Base-by-base conservation (phyloP, 2,329 filamentous ascomycete genomes). In the Alternaria burnsii region DNA sequence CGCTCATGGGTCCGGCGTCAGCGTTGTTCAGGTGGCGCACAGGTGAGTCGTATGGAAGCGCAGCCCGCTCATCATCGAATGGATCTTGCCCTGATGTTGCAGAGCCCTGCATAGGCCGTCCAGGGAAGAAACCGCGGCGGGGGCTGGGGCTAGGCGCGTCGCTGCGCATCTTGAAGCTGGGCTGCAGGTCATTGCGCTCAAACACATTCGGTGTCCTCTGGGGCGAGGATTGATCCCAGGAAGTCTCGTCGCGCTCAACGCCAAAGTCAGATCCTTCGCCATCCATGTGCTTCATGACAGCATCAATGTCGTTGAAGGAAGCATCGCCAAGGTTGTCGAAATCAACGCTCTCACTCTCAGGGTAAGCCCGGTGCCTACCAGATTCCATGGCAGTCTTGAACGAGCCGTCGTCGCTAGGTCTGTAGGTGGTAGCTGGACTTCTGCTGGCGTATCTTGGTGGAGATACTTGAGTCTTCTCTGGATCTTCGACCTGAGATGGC, bases 261-360 rank as follows among this genome's bases (percentile, higher is more conserved):
- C 91, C 91, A 76, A 91, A 87, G 52, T 90, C 88, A 2, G 90
- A 91, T 66, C 93, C 88, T 48, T 84, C 87, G 59, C 89, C 86
- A 70, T 93, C 90, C 70, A 97, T 86, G 61, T 95, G 90, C 66
- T 90, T 88, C 93, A 98, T 97, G 53, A 97, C 89, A 44, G 91
- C 92, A 81, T 97, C 94, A 71, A 97, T 94, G 74, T 97, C 93
- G 68, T 94, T 90, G 69, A 92, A 92, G 0, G 89, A 83, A 34
- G 82, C 80, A 52, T 82, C 70, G 30, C 71, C 72, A 55, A 72
- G 58, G 43, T 71, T 64, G 28, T 78, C 71, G 50, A 77, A 76
- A 44, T 78, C 77, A 42, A 76, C 69, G 54, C 74, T 76, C 57
- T 78, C 77, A 54, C 73, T 78, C 36, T 78, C 74, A 18, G 77